Evolutionary conservation across 2,329 filamentous ascomycete species (phyloP), one percentile per base, ranked within the genome.

Genomic region (Penicillium sp.): DNA sequence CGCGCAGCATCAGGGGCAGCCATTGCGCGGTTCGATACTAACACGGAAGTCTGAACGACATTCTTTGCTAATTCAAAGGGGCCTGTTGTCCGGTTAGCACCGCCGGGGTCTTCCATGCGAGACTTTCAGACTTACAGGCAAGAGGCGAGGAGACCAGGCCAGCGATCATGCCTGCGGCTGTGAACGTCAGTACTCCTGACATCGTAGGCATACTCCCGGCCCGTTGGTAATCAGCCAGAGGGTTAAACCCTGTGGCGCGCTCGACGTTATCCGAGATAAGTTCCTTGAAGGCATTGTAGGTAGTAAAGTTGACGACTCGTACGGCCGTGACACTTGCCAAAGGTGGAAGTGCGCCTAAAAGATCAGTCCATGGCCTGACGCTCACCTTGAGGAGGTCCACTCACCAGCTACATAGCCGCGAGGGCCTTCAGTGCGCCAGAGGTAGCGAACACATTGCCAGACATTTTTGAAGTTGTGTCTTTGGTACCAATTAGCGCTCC

Each of bases 11-110:
- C 69, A 0, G 71, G 66, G 7, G 71, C 67, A 6, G 73, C 75
- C 57, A 71, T 69, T 34, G 72, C 67, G 31, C 74, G 68, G 38
- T 76, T 72, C 8, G 75, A 72, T 56, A 79, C 75, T 44, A 79
- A 63, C 32, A 79, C 77, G 1, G 77, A 79, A 8, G 77, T 78
- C 60, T 79, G 77, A 14, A 78, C 75, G 5, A 78, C 77, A 53
- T 79, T 79, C 61, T 79, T 79, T 47, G 77, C 73, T 32, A 79
- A 63, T 65, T 79, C 77, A 49, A 79, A 77, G 1, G 77, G 77
- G 55, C 77, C 77, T 78, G 29, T 43, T 45, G 47, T 3, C 6
- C 21, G 4, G 38, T 61, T 42, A 58, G 54, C 14, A 22, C 53
- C 7, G 16, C 22, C 18, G 1, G 2, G 24, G 6, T 27, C 8